Base-by-base conservation (phyloP, 176 grass and related monocot species). In the Hsuehochloa calcarea region DNA sequence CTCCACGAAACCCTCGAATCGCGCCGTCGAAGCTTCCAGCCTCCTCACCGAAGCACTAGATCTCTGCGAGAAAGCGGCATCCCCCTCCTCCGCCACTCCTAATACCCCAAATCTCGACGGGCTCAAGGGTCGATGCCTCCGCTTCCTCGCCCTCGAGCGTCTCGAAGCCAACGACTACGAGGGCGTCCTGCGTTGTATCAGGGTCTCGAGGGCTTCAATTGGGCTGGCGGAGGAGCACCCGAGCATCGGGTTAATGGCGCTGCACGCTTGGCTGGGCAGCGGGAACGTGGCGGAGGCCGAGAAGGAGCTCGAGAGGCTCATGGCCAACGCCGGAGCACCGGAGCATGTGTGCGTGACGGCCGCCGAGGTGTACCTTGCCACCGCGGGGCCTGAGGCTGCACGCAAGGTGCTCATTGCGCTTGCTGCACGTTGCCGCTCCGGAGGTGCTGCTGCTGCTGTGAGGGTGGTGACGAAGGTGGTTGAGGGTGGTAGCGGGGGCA, bases 1-100 rank as follows among this genome's bases (percentile, higher is more conserved):
- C 41, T 40, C 84, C 75, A 69, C 65, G n/a, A 94, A 92, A 80
- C 60, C 83, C 14, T 60, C 90, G 29, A 83, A 90, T 37, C 87
- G 79, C 38, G 80, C 66, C 39, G 45, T 80, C 56, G 83, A 89
- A 73, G 91, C 91, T 19, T 94, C 96, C 79, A 89, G 82, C 81
- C 87, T 96, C 56, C n/a, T 99, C 51, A 84, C 91, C 27, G 91
- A 99, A 75, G 93, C 96, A 20, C 78, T 99, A 51, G 91, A 99
- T 88, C 88, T 99, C 74, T 96, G 93, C 50, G 96, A 96, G 70
- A 99, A 90, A 84, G 85, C 78, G 41, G 83, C 91, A 58, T 80
- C 90, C 68, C 51, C 72, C 47, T 34, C 39, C 43, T n/a, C 84
- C 52, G 81, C 80, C 49, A 77, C 72, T 27, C 56, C 85, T 13